Evolutionary conservation across 108 stramenopile genomes (phyloP).

Genomic region (Conticribra guillardii): DNA sequence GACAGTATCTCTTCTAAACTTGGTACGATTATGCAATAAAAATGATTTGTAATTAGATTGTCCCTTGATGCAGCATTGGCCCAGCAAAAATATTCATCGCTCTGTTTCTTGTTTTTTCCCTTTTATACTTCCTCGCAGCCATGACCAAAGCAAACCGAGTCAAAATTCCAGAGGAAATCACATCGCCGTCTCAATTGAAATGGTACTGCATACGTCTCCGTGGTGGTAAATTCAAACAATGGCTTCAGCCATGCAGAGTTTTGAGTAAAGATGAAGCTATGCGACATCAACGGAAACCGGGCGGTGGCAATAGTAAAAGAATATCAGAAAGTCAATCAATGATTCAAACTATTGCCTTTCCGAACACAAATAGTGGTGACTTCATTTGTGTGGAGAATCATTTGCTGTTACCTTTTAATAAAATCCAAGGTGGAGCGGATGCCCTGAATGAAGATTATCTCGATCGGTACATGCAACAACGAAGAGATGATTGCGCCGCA

Average conservation of each 20-base stretch:
- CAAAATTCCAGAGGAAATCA: constrained; percentile 16
- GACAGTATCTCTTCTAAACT: too few relatives aligned
- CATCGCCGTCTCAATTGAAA: constrained; percentile 30
- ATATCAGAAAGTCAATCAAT: constrained; percentile 1
- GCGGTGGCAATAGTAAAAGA: background rate
- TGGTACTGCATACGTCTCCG: constrained; percentile 20
- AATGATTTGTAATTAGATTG: too few relatives aligned
- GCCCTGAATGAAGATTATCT: background rate
- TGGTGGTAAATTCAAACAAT: background rate
- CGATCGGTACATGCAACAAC: constrained; percentile 4
- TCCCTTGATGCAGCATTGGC: too few relatives aligned
- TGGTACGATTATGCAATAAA: too few relatives aligned
- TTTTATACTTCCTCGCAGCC: too few relatives aligned
- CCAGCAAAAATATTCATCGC: too few relatives aligned
- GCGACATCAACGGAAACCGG: constrained; percentile 1
- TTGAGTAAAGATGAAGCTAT: constrained; percentile 17
- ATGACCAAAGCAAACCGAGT: background rate
- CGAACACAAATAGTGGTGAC: constrained; percentile 1
- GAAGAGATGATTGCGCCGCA: too few relatives aligned
- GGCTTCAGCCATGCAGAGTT: constrained; percentile 15
- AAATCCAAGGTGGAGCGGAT: background rate
- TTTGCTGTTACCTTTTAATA: constrained; percentile 3
- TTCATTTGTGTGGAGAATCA: background rate
- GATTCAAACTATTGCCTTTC: constrained; percentile 10
- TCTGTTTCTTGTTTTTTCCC: too few relatives aligned